Percentiles rank a stretch among this genome's conserved stretches.
Evolutionary conservation across 768 basidiomycete genomes (phyloP).

Genomic region (Pulveroboletus sp.): DNA sequence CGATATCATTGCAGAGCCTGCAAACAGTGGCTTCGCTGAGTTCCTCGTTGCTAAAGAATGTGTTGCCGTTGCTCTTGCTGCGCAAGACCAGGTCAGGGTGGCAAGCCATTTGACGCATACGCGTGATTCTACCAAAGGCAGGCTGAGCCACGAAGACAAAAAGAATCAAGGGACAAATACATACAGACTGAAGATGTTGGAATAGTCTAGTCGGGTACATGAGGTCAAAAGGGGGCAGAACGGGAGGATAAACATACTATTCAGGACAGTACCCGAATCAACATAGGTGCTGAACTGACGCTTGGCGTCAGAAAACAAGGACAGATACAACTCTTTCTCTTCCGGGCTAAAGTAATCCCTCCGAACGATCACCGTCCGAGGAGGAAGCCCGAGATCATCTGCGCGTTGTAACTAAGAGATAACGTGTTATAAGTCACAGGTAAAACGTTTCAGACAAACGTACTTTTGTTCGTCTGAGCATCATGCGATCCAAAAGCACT

Average conservation of each 20-base stretch:
- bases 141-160: neutral
- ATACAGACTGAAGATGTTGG: slow-evolving; percentile 82
- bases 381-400: slow-evolving; percentile 94
- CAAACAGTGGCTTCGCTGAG: slow-evolving; percentile 81
- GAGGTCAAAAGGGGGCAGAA: slow-evolving; percentile 1
- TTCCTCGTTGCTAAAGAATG: slow-evolving; percentile 55
- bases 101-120: slow-evolving; percentile 95
- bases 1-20: slow-evolving; percentile 93
- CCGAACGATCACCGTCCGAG: slow-evolving; percentile 84
- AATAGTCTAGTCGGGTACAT: slow-evolving; percentile 58
- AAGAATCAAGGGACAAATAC: slow-evolving; percentile 17
- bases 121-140: slow-evolving; percentile 64
- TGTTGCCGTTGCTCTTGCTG: slow-evolving; percentile 72
- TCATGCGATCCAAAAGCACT: slow-evolving; percentile 88
- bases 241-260: slow-evolving; percentile 60
- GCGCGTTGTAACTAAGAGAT: slow-evolving; percentile 77
- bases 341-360: slow-evolving; percentile 94
- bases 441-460: neutral
- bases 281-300: slow-evolving; percentile 90
- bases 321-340: slow-evolving; percentile 93
- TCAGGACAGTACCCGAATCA: slow-evolving; percentile 84
- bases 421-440: neutral
- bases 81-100: slow-evolving; percentile 92
- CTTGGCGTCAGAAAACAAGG: slow-evolving; percentile 90
- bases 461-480: slow-evolving; percentile 90